Evolutionary conservation across 768 basidiomycete species (phyloP).

Genomic region (Naematelia aurantialba): DNA sequence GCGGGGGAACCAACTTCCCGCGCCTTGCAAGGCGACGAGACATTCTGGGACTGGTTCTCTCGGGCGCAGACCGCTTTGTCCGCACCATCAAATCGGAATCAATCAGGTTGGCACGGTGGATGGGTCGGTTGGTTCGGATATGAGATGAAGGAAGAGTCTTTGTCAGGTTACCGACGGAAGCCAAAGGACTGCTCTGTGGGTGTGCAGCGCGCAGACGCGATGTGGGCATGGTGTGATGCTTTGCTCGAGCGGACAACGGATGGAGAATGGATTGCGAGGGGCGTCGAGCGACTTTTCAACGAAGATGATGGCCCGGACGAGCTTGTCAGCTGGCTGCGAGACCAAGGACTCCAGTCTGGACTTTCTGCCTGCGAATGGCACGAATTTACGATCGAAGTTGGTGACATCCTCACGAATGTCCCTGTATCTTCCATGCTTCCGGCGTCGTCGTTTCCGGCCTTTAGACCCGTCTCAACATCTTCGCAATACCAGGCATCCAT

Average conservation of each 20-base stretch:
- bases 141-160: slow-evolving; percentile 50
- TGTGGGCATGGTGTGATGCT: slow-evolving; percentile 45
- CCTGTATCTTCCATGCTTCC: not conserved
- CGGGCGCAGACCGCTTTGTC: slow-evolving; percentile 16
- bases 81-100: not conserved
- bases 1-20: not conserved
- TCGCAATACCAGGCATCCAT: slow-evolving; percentile 65
- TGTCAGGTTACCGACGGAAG: slow-evolving; percentile 38
- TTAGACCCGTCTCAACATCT: slow-evolving; percentile 25
- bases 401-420: not conserved
- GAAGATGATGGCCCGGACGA: not conserved
- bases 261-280: slow-evolving; percentile 43
- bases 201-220: slow-evolving; percentile 35
- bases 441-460: slow-evolving; percentile 29
- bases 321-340: slow-evolving; percentile 33
- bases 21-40: slow-evolving; percentile 10
- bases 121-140: slow-evolving; percentile 52
- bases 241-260: slow-evolving; percentile 30
- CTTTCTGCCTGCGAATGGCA: slow-evolving; percentile 11
- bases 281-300: slow-evolving; percentile 9
- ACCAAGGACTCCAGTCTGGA: slow-evolving; percentile 19
- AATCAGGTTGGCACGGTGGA: slow-evolving; percentile 41
- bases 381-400: slow-evolving; percentile 5
- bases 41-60: slow-evolving; percentile 48
- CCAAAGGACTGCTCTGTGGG: not conserved